Evolutionary conservation across 306 rosid species (phyloP), one percentile per base, ranked within the genome.

Genomic region (Fragaria iinumae): DNA sequence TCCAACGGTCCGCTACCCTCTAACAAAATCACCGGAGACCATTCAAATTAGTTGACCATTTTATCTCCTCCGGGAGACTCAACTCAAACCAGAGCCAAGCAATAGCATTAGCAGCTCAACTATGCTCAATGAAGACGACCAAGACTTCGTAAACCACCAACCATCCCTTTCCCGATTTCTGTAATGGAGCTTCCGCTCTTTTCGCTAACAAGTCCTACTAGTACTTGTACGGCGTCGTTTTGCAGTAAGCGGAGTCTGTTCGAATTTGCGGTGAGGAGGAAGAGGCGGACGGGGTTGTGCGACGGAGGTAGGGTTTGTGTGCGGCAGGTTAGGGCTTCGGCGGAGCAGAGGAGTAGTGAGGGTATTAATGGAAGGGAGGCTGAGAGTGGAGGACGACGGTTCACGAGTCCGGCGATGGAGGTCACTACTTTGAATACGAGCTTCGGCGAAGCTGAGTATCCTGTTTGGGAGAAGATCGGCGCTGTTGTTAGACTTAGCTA

Each of bases 381-480:
- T 29, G 82, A 87, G 66, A 60, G 84, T 50, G 84, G 80, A 6
- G 57, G 79, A 48, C 41, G 81, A 66, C 83, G 93, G 47, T 92
- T 95, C 87, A 78, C 91, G 18, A 80, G 86, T 7, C 89, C 97
- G 2, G 89, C 97, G 60, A 80, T 89, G 89, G 97, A 94, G 83
- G 97, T 89, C 62, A 84, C 96, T 55, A 84, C 98, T 62, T 83
- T 95, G 74, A 89, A 90, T 69, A 56, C 76, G 17, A 69, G 79
- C 67, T 90, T 90, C 81, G 70, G 73, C 52, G 96, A 90, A 11
- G 72, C 96, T 47, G 98, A 94, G 80, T 90, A 88, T 47, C 97
- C 98, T 14, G 93, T 90, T 29, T 92, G 97, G 98, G 98, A 95
- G 36, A 90, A 95, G 89, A 84, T 92, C 59, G 96, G 97, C 43